These are phyloP conservation scores for Begonia masoniana DNA, from an alignment of 306 rosid species.

Conservation along the genomic window DNA sequence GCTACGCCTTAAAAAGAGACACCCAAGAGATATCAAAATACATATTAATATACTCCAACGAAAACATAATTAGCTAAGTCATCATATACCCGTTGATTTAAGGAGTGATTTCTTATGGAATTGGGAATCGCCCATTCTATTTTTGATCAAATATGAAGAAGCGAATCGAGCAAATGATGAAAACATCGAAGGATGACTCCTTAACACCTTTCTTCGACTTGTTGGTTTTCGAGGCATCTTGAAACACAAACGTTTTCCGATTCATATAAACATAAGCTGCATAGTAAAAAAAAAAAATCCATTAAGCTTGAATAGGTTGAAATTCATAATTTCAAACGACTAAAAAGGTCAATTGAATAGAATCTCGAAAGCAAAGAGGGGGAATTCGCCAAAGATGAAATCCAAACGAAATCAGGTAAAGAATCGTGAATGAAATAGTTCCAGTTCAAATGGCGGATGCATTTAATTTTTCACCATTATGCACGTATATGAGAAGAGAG, in stretches of 20 bases:
- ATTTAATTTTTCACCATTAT: too few relatives aligned
- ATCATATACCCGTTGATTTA: neutral
- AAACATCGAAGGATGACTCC: slow-evolving; percentile 40
- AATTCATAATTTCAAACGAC: too few relatives aligned
- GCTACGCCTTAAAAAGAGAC: too few relatives aligned
- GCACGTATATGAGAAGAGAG: too few relatives aligned
- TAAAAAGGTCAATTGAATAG: too few relatives aligned
- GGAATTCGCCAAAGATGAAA: too few relatives aligned
- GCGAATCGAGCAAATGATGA: slow-evolving; percentile 38
- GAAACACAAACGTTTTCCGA: neutral
- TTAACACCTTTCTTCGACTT: slow-evolving; percentile 15
- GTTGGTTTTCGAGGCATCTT: slow-evolving; percentile 41
- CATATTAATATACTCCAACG: neutral
- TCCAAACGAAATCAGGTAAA: too few relatives aligned
- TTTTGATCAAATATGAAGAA: slow-evolving; percentile 10
- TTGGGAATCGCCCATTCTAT: slow-evolving; percentile 9
- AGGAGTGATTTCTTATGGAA: slow-evolving; percentile 10
- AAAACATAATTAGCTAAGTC: slow-evolving; percentile 1
- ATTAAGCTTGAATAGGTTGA: too few relatives aligned
- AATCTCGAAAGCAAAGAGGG: too few relatives aligned
- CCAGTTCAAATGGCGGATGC: too few relatives aligned
- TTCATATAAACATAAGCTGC: neutral
- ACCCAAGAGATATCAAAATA: too few relatives aligned
- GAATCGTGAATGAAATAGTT: too few relatives aligned
- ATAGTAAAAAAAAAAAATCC: neutral